Percentiles rank a stretch among this genome's conserved stretches.
These are phyloP conservation scores for Schwanniomyces sp. DNA, from an alignment of 805 yeast genomes.

Conservation along the genomic window DNA sequence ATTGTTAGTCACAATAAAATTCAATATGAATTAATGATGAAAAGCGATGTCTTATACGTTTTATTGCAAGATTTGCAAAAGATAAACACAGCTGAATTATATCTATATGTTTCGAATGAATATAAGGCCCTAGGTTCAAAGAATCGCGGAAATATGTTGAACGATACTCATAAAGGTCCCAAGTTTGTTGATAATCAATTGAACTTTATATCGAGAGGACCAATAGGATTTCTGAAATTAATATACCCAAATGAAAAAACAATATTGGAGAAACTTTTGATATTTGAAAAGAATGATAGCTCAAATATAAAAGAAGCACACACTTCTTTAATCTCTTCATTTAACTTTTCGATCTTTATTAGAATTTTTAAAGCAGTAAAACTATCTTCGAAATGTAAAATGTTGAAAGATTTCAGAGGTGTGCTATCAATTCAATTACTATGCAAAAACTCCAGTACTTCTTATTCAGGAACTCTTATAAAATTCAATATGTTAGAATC, in stretches of 20 bases:
- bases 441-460: slow-evolving; percentile 28
- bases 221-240: slow-evolving; percentile 70
- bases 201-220: slow-evolving; percentile 65
- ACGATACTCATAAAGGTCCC: slow-evolving; percentile 1
- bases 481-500: slow-evolving; percentile 41
- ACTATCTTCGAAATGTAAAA: slow-evolving; percentile 38
- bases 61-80: slow-evolving; percentile 35
- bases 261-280: slow-evolving; percentile 59
- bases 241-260: slow-evolving; percentile 62
- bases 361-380: slow-evolving; percentile 36
- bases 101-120: slow-evolving; percentile 26
- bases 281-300: slow-evolving; percentile 24
- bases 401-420: slow-evolving; percentile 36
- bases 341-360: slow-evolving; percentile 32
- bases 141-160: neutral
- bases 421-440: slow-evolving; percentile 37
- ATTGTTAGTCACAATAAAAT: slow-evolving; percentile 28
- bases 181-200: slow-evolving; percentile 34
- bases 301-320: slow-evolving; percentile 14
- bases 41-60: slow-evolving; percentile 37
- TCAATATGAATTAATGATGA: slow-evolving; percentile 35
- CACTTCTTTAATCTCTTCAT: slow-evolving; percentile 25
- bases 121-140: neutral
- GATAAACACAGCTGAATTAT: slow-evolving; percentile 36
- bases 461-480: slow-evolving; percentile 37